Conservation (phyloP, 345 rosid species). For the Eucalyptus urophylla region DNA sequence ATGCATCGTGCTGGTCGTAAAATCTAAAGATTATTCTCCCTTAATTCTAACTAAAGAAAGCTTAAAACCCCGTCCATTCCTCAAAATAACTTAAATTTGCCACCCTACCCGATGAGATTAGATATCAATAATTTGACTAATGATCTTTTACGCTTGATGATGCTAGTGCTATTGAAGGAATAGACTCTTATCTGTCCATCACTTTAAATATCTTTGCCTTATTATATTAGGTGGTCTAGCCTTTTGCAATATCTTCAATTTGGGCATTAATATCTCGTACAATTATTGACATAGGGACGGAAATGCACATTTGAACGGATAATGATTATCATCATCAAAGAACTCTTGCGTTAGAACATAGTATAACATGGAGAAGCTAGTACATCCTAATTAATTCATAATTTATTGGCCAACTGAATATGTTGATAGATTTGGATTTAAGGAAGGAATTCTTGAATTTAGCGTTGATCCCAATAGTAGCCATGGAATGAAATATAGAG, state of each 20-base stretch:
- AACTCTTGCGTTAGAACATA: background rate
- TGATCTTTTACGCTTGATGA: background rate
- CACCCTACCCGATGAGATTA: background rate
- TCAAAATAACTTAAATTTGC: background rate
- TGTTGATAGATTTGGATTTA: background rate
- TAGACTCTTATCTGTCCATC: background rate
- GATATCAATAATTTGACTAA: background rate
- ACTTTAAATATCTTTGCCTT: background rate
- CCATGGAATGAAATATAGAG: background rate
- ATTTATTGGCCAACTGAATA: background rate
- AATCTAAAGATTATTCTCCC: background rate
- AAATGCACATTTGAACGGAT: background rate
- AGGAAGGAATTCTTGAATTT: background rate
- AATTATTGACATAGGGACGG: fast-evolving
- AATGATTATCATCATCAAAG: background rate
- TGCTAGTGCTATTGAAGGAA: background rate
- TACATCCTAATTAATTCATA: background rate
- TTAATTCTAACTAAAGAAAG: background rate
- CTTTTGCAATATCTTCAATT: background rate
- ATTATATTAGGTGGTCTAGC: background rate
- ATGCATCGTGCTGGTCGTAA: background rate
- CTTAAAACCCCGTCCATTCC: background rate
- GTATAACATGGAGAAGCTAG: background rate
- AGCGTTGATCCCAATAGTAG: background rate
- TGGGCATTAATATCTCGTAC: fast-evolving